A percentile compares a stretch with the other conserved stretches of the same genome.
Evolutionary conservation across 768 basidiomycete genomes (phyloP).

Genomic region (Termitomyces sp.): DNA sequence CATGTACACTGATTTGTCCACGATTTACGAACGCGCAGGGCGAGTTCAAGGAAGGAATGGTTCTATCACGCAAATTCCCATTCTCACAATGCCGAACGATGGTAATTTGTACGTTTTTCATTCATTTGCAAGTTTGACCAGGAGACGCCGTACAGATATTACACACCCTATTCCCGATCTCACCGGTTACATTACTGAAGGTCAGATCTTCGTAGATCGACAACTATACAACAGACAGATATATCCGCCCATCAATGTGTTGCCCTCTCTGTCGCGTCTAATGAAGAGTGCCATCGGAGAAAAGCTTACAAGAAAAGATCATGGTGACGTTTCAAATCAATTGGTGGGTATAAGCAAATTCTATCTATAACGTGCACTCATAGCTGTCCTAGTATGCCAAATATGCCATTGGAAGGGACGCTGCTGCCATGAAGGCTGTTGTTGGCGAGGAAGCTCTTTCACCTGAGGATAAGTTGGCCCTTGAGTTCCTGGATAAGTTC

Average conservation of each 20-base stretch:
- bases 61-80: slow-evolving; percentile 99
- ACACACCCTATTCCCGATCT: slow-evolving; percentile 99
- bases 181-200: slow-evolving; percentile 99
- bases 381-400: slow-evolving; percentile 72
- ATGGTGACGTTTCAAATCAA: slow-evolving; percentile 99
- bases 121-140: slow-evolving; percentile 12
- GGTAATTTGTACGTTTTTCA: slow-evolving; percentile 45
- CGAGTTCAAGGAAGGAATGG: slow-evolving; percentile 97
- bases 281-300: slow-evolving; percentile 99
- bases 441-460: slow-evolving; percentile 98
- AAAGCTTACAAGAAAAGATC: slow-evolving; percentile 94
- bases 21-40: slow-evolving; percentile 98
- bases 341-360: slow-evolving; percentile 52
- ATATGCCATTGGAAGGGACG: slow-evolving; percentile 96
- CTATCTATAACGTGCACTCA: neutral
- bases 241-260: slow-evolving; percentile 98
- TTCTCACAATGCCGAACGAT: slow-evolving; percentile 99
- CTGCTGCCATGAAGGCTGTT: slow-evolving; percentile 98
- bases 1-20: slow-evolving; percentile 99
- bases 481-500: slow-evolving; percentile 98
- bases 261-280: slow-evolving; percentile 95
- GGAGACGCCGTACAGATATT: slow-evolving; percentile 62
- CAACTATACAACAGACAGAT: slow-evolving; percentile 96
- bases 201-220: slow-evolving; percentile 98
- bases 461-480: slow-evolving; percentile 89